A percentile compares a stretch with the other conserved stretches of the same genome.
Conservation (phyloP, 2,329 filamentous ascomycete genomes). For the Coniochaeta sp. region DNA sequence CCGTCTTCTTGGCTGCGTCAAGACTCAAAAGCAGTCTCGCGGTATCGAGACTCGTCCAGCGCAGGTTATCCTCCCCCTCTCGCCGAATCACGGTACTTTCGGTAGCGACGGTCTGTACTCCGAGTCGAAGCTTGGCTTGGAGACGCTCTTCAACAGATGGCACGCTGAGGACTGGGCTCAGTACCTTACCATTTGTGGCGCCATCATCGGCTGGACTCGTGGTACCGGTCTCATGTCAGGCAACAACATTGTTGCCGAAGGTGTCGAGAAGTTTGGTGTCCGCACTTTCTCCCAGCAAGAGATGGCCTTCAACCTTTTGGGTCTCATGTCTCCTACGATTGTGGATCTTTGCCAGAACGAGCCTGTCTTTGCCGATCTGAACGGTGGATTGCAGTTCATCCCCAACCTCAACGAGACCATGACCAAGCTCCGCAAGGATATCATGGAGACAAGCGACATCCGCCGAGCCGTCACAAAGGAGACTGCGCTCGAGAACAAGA, state of each 20-base stretch:
- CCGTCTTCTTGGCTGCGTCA: conserved; percentile 83
- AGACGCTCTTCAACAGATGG: conserved; percentile 98
- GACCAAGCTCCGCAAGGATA: conserved; percentile 86
- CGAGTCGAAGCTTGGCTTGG: conserved; percentile 92
- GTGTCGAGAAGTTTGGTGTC: conserved; percentile 91
- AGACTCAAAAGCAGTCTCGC: conserved; percentile 78
- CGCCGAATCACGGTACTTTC: conserved; percentile 97
- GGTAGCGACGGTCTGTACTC: conserved; percentile 97
- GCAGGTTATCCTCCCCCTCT: conserved; percentile 91
- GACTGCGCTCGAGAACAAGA: conserved; percentile 92
- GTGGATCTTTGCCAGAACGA: conserved; percentile 93
- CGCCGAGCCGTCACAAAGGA: conserved; percentile 92
- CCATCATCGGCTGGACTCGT: conserved; percentile 98
- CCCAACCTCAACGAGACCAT: conserved; percentile 91
- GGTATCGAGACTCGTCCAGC: conserved; percentile 93
- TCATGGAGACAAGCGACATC: conserved; percentile 91
- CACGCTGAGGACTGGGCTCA: conserved; percentile 95
- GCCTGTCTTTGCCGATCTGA: conserved; percentile 94
- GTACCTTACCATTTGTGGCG: conserved; percentile 96
- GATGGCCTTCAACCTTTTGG: conserved; percentile 98
- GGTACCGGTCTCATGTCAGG: conserved; percentile 96
- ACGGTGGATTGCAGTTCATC: conserved; percentile 96
- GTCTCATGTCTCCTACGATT: conserved; percentile 88
- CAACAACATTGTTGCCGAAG: conserved; percentile 96
- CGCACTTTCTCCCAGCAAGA: conserved; percentile 98